Conservation (phyloP, 2,329 filamentous ascomycete species). For the Aspergillus sp. region DNA sequence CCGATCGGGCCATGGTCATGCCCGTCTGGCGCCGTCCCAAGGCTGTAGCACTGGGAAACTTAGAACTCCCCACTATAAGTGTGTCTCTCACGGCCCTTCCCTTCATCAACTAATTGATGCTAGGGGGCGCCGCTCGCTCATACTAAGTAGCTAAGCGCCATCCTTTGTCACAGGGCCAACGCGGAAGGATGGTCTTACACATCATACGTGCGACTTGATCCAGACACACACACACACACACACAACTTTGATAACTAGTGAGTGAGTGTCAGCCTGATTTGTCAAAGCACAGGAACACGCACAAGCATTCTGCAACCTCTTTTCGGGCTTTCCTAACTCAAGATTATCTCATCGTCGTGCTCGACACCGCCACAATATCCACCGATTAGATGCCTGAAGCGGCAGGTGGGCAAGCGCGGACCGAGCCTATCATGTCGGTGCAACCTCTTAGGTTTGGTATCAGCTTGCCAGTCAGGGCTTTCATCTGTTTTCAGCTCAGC, state of each 20-base stretch:
- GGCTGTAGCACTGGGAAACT: conserved; percentile 40
- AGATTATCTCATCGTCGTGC: conserved; percentile 1
- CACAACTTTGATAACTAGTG: not conserved
- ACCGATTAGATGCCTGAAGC: conserved; percentile 2
- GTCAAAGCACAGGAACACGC: not conserved
- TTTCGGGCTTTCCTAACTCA: not conserved
- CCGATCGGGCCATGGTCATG: conserved; percentile 18
- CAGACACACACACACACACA: not conserved
- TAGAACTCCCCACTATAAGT: conserved; percentile 27
- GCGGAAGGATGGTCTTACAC: not conserved
- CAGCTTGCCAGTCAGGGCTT: not conserved
- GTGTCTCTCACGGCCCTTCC: conserved; percentile 17
- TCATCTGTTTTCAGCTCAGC: conserved; percentile 12
- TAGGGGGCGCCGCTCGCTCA: not conserved
- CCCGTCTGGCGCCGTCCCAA: conserved; percentile 30
- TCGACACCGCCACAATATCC: conserved; percentile 6
- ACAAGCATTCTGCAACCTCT: not conserved
- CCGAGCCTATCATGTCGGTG: not conserved
- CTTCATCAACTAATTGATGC: not conserved
- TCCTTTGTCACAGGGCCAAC: not conserved
- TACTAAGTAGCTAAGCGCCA: not conserved
- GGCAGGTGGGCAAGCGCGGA: conserved; percentile 1
- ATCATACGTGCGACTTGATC: not conserved
- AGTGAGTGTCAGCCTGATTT: not conserved
- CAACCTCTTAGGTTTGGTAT: not conserved